A percentile compares a stretch with the other conserved stretches of the same genome.
These are phyloP conservation scores for Pholiota molesta DNA, from an alignment of 768 basidiomycete species.

Conservation along the genomic window DNA sequence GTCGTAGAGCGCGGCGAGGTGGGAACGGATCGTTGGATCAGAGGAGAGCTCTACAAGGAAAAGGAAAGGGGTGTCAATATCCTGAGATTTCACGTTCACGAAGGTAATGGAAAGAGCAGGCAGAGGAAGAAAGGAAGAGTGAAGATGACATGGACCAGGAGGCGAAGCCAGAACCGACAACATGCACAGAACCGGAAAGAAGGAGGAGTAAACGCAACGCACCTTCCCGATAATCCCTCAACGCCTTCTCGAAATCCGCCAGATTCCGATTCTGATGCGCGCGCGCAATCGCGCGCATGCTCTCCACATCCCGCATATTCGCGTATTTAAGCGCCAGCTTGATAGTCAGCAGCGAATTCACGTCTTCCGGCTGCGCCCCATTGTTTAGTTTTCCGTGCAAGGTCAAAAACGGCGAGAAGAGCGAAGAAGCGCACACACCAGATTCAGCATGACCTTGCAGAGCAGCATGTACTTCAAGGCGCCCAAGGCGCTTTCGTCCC, in stretches of 20 bases:
- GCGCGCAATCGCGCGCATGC: conserved; percentile 92
- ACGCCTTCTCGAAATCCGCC: conserved; percentile 84
- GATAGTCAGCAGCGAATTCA: conserved; percentile 80
- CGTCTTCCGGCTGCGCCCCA: conserved; percentile 90
- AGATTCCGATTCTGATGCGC: conserved; percentile 94
- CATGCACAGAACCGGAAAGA: no score
- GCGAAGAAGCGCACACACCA: conserved; percentile 53
- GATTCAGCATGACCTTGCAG: conserved; percentile 97
- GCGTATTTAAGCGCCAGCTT: conserved; percentile 91
- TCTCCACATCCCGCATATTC: conserved; percentile 86
- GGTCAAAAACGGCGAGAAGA: no score
- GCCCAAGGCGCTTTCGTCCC: conserved; percentile 71
- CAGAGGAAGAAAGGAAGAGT: neutral
- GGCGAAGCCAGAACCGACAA: no score
- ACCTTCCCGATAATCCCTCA: conserved; percentile 87
- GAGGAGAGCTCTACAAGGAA: conserved; percentile 78
- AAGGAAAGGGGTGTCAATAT: neutral
- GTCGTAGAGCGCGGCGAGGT: conserved; percentile 93
- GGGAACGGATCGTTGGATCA: conserved; percentile 94
- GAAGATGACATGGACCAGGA: neutral
- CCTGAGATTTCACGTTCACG: no score
- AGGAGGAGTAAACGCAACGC: no score
- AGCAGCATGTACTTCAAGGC: conserved; percentile 98
- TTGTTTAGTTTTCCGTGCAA: no score
- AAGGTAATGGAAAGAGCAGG: neutral